Conservation (phyloP, 2,329 filamentous ascomycete species). For the Chrysoporthe deuterocubensis region DNA sequence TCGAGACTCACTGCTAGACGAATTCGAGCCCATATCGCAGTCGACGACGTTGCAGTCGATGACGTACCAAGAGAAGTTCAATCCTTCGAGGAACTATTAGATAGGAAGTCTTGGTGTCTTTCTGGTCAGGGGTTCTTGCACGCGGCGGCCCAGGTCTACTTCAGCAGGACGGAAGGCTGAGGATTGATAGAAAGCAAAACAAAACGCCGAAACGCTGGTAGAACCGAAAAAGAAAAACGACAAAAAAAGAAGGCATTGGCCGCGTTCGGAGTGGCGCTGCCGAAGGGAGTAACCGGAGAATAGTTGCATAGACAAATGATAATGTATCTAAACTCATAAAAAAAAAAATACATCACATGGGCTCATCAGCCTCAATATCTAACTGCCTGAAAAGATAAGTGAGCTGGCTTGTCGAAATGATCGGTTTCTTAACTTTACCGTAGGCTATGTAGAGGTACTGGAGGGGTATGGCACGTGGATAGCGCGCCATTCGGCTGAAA, state of each 20-base stretch:
- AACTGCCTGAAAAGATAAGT: not conserved
- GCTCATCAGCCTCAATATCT: not conserved
- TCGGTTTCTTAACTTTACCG: too few species aligned
- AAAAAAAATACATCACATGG: not conserved
- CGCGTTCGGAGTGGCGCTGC: not conserved
- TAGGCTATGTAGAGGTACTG: too few species aligned
- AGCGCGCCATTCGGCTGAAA: too few species aligned
- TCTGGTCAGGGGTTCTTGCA: not conserved
- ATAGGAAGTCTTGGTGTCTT: not conserved
- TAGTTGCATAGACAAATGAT: not conserved
- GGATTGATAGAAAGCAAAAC: not conserved
- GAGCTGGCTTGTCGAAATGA: too few species aligned
- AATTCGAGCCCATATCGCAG: conserved; percentile 20
- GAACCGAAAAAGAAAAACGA: too few species aligned
- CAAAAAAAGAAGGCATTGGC: not conserved
- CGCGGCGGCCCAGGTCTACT: not conserved
- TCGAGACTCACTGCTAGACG: conserved; percentile 16
- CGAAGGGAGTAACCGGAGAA: not conserved
- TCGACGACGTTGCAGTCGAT: not conserved
- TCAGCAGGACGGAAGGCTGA: not conserved
- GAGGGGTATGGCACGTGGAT: too few species aligned
- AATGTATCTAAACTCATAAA: not conserved
- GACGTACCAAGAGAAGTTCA: conserved; percentile 23
- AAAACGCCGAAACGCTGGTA: not conserved
- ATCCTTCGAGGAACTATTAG: conserved; percentile 26